Evolutionary conservation across 2,329 filamentous ascomycete genomes (phyloP).

Genomic region (Paraphaeosphaeria sporulosa): DNA sequence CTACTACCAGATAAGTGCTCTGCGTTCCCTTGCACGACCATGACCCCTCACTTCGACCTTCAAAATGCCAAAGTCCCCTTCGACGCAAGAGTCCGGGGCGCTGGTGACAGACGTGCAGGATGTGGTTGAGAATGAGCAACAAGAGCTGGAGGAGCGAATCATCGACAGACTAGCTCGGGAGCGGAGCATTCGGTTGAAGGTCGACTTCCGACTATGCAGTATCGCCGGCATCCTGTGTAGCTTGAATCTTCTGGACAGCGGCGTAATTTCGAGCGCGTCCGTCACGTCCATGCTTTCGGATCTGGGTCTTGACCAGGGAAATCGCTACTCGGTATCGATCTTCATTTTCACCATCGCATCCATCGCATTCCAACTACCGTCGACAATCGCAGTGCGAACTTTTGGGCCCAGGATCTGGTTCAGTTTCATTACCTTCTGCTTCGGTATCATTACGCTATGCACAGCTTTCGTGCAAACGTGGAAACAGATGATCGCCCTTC

Average conservation of each 20-base stretch:
- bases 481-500: constrained; percentile 73
- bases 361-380: constrained; percentile 73
- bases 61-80: constrained; percentile 14
- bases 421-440: constrained; percentile 64
- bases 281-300: constrained; percentile 73
- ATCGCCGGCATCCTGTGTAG: constrained; percentile 76
- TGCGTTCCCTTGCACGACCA: constrained; percentile 10
- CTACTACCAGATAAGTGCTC: constrained; percentile 42
- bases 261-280: constrained; percentile 73
- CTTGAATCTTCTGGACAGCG: constrained; percentile 73
- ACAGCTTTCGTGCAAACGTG: constrained; percentile 73
- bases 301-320: constrained; percentile 66
- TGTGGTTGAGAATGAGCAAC: neutral
- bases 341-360: constrained; percentile 76
- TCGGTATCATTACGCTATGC: constrained; percentile 71
- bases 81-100: constrained; percentile 12
- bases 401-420: constrained; percentile 72
- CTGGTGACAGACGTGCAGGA: constrained; percentile 8
- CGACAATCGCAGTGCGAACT: constrained; percentile 70
- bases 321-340: constrained; percentile 73
- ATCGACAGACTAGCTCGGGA: constrained; percentile 46
- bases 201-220: constrained; percentile 72
- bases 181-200: constrained; percentile 64
- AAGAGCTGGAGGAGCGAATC: constrained; percentile 7
- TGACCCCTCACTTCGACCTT: constrained; percentile 5